These are phyloP conservation scores for Cornus suecica DNA, from an alignment of 148 eudicot species.

Conservation along the genomic window DNA sequence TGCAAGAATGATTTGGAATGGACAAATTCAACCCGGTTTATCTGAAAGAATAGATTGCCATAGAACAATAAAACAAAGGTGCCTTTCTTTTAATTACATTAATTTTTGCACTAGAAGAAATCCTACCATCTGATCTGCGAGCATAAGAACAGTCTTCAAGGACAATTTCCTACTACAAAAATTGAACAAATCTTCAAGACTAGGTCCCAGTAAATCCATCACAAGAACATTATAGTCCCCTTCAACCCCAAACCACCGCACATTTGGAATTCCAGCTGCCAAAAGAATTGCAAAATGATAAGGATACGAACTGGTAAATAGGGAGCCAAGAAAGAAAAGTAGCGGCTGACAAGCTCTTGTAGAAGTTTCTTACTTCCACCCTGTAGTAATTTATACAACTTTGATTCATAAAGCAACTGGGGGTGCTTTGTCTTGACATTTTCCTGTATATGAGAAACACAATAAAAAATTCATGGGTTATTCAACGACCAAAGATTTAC, in stretches of 20 bases:
- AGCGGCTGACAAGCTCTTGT: not conserved
- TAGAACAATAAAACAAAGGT: conserved; percentile 1
- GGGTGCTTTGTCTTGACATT: conserved; percentile 73
- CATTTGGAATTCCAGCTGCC: conserved; percentile 73
- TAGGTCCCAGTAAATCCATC: conserved; percentile 72
- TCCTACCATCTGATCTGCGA: conserved; percentile 77
- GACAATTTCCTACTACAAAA: conserved; percentile 71
- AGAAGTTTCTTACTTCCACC: conserved; percentile 64
- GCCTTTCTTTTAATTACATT: not conserved
- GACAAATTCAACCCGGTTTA: conserved; percentile 73
- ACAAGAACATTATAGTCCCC: conserved; percentile 76
- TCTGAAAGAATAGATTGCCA: conserved; percentile 25
- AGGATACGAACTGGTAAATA: not conserved
- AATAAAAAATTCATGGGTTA: not conserved
- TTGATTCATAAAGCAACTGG: conserved; percentile 69
- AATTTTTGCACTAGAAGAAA: conserved; percentile 2
- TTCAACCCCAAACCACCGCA: conserved; percentile 73
- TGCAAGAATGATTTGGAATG: conserved; percentile 71
- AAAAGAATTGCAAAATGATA: not conserved
- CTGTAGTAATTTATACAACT: conserved; percentile 67
- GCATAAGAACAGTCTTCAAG: conserved; percentile 76
- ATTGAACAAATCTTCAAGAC: conserved; percentile 74
- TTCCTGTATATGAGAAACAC: conserved; percentile 42
- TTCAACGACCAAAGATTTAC: no score
- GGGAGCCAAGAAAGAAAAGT: not conserved